phyloP scores from a whole-genome alignment of 2,329 filamentous ascomycete species.

The Penicillium sumatraense region DNA sequence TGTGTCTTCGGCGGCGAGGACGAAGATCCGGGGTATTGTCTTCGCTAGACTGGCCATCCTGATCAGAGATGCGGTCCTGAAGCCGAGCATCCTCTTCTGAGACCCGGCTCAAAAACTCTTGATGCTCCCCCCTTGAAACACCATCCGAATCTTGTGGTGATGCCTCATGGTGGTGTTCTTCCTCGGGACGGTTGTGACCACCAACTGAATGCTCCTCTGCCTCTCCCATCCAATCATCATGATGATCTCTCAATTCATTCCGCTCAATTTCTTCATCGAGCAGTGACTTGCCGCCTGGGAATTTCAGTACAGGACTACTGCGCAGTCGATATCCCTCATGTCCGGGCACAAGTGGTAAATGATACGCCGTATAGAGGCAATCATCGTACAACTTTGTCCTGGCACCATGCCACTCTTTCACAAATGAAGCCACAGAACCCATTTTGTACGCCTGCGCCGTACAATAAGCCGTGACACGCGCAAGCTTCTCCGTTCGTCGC shows the following conservation, averaged over 20 bases:
- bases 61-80: constrained; percentile 5
- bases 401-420: constrained; percentile 84
- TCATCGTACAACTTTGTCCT: constrained; percentile 98
- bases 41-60: neutral
- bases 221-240: constrained; percentile 86
- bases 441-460: constrained; percentile 93
- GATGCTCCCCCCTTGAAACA: constrained; percentile 9
- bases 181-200: constrained; percentile 35
- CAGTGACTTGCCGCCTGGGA: constrained; percentile 88
- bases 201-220: constrained; percentile 52
- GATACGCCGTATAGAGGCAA: constrained; percentile 94
- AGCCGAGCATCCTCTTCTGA: constrained; percentile 18
- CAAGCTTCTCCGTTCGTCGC: constrained; percentile 82
- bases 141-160: constrained; percentile 16
- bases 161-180: constrained; percentile 31
- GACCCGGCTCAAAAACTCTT: constrained; percentile 16
- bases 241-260: constrained; percentile 85
- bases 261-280: constrained; percentile 95
- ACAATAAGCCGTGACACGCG: constrained; percentile 92
- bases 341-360: constrained; percentile 84
- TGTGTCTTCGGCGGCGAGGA: constrained; percentile 25
- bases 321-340: constrained; percentile 84
- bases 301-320: constrained; percentile 90
- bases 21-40: constrained; percentile 15
- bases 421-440: constrained; percentile 83